These are phyloP conservation scores for Aaosphaeria pasadenensis DNA, from an alignment of 2,329 filamentous ascomycete species.

Conservation along the genomic window DNA sequence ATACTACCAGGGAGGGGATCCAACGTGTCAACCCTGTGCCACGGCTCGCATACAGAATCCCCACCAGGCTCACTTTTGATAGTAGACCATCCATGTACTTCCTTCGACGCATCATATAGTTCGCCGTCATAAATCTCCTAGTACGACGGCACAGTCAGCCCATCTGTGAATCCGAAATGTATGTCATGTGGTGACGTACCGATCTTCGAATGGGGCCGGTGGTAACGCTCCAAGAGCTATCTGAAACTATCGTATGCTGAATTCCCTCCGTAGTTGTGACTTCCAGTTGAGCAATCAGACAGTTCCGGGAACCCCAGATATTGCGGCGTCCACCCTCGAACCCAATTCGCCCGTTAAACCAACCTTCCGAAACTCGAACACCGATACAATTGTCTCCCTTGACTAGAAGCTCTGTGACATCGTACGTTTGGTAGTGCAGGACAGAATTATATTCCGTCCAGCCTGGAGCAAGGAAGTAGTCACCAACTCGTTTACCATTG, in stretches of 20 bases:
- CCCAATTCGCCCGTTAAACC: background rate
- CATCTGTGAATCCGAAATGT: background rate
- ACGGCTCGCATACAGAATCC: background rate
- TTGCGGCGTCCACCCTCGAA: background rate
- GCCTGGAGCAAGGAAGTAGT: conserved; percentile 44
- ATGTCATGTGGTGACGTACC: background rate
- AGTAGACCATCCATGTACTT: conserved; percentile 9
- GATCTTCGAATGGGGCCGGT: background rate
- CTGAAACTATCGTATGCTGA: background rate
- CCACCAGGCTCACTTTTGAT: background rate
- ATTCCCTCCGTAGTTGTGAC: background rate
- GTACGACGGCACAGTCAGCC: background rate
- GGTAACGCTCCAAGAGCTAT: background rate
- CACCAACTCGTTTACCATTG: conserved; percentile 6
- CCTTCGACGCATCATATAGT: background rate
- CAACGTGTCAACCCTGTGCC: background rate
- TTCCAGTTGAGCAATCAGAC: background rate
- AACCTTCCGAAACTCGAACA: background rate
- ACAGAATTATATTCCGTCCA: conserved; percentile 53
- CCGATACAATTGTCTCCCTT: background rate
- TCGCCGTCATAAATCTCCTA: conserved; percentile 1
- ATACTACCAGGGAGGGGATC: background rate
- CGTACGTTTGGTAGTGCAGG: conserved; percentile 53
- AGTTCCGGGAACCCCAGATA: background rate
- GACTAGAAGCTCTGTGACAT: conserved; percentile 45